Evolutionary conservation across 768 basidiomycete genomes (phyloP), one percentile per base, ranked within the genome.

Genomic region (Crucibulum laeve): DNA sequence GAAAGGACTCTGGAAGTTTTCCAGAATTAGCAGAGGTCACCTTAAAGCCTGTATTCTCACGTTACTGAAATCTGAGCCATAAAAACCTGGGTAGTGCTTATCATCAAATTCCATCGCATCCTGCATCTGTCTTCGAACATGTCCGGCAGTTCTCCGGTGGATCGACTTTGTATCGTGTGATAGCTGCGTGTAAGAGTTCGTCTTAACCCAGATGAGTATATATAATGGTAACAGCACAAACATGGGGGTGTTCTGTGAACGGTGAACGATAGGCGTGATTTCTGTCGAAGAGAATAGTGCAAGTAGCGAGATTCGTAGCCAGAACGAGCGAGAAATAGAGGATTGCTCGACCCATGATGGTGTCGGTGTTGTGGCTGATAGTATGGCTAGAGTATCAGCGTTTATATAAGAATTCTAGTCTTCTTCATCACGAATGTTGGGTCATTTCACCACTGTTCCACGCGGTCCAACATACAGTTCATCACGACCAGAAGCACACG

Each of bases 61-160:
- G 52, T 73, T 75, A 46, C 67, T 67, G 53, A 76, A 73, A 42
- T 77, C 71, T 11, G 60, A 60, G 4, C 73, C 71, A 39, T 72
- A 74, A 51, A 74, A 78, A 7, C 71, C 69, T 1, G 70, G 68
- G 52, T 77, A 77, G 43, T 69, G 69, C 14, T 67, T 61, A 52
- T 77, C 74, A n/a, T 53, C 57, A 51, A 76, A 76, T n/a, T 52
- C 48, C 19, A 52, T 49, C 1, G 68, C 63, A 39, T 64, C 62
- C 3, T 54, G 59, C 3, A 54, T 56, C 45, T 73, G 70, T 24
- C 73, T 57, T 28, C 65, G 61, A 19, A n/a, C n/a, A n/a, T n/a
- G n/a, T n/a, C n/a, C n/a, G n/a, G 50, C 48, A 32, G 8, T 57
- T 19, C 59, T 51, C 15, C 59, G 53, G 35, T 71, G 60, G 23